Base-by-base conservation (phyloP, 1,284 basidiomycete species). In the Cryptococcus sp. region DNA sequence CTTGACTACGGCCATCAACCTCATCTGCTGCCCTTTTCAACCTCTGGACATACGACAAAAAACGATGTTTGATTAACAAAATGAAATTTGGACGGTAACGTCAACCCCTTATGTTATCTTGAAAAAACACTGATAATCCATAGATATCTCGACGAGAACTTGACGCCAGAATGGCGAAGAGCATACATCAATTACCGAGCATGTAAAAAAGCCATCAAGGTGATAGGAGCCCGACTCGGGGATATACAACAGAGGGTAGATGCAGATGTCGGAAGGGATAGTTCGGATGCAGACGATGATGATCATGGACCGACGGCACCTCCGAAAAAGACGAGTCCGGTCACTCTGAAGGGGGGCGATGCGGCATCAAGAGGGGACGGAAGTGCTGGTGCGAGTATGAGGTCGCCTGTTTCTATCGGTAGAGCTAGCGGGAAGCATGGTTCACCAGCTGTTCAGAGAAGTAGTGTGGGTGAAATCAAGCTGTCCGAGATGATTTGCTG, bases 141-240 rank as follows among this genome's bases (percentile, higher is more conserved):
- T 38, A 76, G 72, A 58, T 76, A 76, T 58, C 67, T 77, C 11
- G 63, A 58, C 15, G 74, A 76, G 41, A 76, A 76, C 48, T 64
- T 68, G 47, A 77, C 74, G 5, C 74, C 74, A 4, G 76, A 77
- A 56, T 77, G 76, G 76, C 74, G 73, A 56, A 63, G 76, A 31
- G 75, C 75, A 8, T 79, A 77, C 57, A 77, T 78, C 59, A 73
- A 78, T 59, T 78, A 78, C 60, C 69, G 72, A 46, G 67, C 64
- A 41, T 70, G 71, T 50, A 79, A 78, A 63, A 78, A 79, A 60
- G 61, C 63, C 15, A 76, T 79, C 67, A 78, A 76, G 58, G 64
- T 68, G 31, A 60, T 76, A 5, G 59, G 59, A 3, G 46, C 49
- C 3, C 63, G 72, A 3, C 44, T 73, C 44, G 63, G 65, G 4